Conservation (phyloP, 768 basidiomycete genomes). For the Trametes coccinea region DNA sequence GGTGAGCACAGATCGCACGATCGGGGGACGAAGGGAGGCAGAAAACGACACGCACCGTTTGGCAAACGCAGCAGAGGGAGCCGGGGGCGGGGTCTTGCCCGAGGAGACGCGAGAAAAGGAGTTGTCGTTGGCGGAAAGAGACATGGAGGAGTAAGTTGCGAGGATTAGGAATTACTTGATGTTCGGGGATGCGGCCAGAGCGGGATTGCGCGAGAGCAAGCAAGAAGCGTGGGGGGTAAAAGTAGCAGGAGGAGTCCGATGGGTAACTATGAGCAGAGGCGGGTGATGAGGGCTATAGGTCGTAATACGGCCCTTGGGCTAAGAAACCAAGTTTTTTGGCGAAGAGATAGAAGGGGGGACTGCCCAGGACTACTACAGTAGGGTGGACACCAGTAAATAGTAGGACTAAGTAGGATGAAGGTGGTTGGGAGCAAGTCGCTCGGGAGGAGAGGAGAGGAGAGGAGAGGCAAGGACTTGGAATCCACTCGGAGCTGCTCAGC, state of each 20-base stretch:
- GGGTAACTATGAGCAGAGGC: constrained; percentile 42
- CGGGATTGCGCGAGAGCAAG: constrained; percentile 32
- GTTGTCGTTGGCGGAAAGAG: constrained; percentile 85
- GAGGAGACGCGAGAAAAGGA: constrained; percentile 81
- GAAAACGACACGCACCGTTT: constrained; percentile 60
- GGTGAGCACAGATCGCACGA: constrained; percentile 10
- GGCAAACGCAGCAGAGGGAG: constrained; percentile 85
- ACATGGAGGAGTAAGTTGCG: constrained; percentile 77
- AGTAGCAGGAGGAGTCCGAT: constrained; percentile 32
- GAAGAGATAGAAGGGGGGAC: constrained; percentile 37
- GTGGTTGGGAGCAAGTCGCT: constrained; percentile 39
- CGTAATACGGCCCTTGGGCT: constrained; percentile 39
- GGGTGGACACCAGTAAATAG: constrained; percentile 53
- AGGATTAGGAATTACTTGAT: constrained; percentile 80
- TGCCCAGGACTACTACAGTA: constrained; percentile 58
- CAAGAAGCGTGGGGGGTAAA: constrained; percentile 32
- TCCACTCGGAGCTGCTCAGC: not conserved
- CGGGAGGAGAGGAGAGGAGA: constrained; percentile 18
- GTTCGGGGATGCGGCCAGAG: constrained; percentile 30
- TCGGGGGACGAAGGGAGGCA: constrained; percentile 20
- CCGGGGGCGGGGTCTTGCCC: constrained; percentile 89
- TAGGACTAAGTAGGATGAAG: constrained; percentile 52
- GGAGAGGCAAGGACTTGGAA: not conserved
- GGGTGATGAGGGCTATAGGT: constrained; percentile 33
- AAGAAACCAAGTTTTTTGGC: constrained; percentile 37